These are phyloP conservation scores for Citrus trifoliata DNA, from an alignment of 345 rosid genomes.

Conservation along the genomic window DNA sequence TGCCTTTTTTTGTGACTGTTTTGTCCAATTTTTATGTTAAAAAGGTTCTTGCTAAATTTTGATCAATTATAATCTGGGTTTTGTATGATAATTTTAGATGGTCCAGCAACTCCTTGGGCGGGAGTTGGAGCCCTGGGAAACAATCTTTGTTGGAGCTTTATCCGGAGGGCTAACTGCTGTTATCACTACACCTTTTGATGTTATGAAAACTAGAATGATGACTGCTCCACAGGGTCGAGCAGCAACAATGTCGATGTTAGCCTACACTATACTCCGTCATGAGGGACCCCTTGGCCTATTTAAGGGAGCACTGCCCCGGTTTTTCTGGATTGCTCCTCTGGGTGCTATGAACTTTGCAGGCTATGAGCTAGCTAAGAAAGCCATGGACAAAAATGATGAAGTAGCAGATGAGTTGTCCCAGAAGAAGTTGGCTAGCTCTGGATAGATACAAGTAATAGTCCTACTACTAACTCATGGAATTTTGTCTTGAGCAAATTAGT, in stretches of 20 bases:
- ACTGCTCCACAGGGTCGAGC: slow-evolving; percentile 82
- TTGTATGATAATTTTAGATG: slow-evolving; percentile 39
- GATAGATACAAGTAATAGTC: slow-evolving; percentile 4
- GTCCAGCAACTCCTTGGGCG: slow-evolving; percentile 66
- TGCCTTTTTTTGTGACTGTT: not conserved
- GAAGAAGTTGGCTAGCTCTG: slow-evolving; percentile 38
- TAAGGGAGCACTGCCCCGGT: slow-evolving; percentile 92
- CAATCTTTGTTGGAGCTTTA: slow-evolving; percentile 79
- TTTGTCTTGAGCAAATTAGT: not conserved
- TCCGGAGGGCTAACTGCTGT: slow-evolving; percentile 96
- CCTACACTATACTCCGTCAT: slow-evolving; percentile 64
- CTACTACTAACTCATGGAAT: not conserved
- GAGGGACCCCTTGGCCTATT: slow-evolving; percentile 96
- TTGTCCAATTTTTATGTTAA: not conserved
- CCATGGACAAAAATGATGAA: slow-evolving; percentile 69
- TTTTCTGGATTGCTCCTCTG: slow-evolving; percentile 97
- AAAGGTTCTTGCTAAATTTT: not conserved
- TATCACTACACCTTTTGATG: slow-evolving; percentile 89
- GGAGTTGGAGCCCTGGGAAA: slow-evolving; percentile 94
- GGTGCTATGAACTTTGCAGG: slow-evolving; percentile 99
- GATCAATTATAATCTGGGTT: not conserved
- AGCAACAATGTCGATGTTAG: slow-evolving; percentile 75
- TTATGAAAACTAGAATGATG: slow-evolving; percentile 99
- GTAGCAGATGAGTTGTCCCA: slow-evolving; percentile 28
- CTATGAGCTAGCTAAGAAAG: slow-evolving; percentile 86